Evolutionary conservation across 2,329 filamentous ascomycete species (phyloP).

Genomic region (Cadophora luteo-olivacea): DNA sequence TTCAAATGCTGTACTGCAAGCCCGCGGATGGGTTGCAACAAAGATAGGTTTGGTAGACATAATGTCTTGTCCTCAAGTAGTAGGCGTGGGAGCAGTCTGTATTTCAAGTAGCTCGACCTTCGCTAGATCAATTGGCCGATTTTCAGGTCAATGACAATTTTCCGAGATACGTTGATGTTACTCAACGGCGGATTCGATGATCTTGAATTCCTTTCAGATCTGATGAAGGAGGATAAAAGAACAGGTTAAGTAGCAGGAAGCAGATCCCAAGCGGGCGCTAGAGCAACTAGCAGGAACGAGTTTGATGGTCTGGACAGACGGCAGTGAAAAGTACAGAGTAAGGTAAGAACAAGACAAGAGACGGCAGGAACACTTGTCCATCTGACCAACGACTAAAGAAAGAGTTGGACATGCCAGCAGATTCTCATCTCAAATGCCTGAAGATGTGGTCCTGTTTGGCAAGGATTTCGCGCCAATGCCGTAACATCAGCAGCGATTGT

Average conservation of each 20-base stretch:
- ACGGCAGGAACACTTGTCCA: conserved; percentile 1
- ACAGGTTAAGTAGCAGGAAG: conserved; percentile 5
- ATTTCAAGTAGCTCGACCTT: conserved; percentile 38
- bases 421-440: background rate
- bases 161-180: conserved; percentile 13
- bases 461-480: background rate
- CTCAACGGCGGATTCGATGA: conserved; percentile 19
- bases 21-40: conserved; percentile 89
- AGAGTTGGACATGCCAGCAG: background rate
- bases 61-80: conserved; percentile 37
- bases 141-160: conserved; percentile 32
- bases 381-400: background rate
- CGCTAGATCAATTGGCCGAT: conserved; percentile 31
- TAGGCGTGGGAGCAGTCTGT: conserved; percentile 36
- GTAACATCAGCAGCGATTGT: conserved; percentile 11
- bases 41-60: conserved; percentile 88
- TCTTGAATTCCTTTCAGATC: background rate
- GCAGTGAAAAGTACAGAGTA: background rate
- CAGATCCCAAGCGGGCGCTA: conserved; percentile 13
- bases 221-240: background rate
- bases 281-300: conserved; percentile 1
- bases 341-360: background rate
- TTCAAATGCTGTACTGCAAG: conserved; percentile 97
- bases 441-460: background rate
- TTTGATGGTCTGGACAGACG: conserved; percentile 14